phyloP scores from a whole-genome alignment of 345 rosid genomes.

The Lagerstroemia speciosa region DNA sequence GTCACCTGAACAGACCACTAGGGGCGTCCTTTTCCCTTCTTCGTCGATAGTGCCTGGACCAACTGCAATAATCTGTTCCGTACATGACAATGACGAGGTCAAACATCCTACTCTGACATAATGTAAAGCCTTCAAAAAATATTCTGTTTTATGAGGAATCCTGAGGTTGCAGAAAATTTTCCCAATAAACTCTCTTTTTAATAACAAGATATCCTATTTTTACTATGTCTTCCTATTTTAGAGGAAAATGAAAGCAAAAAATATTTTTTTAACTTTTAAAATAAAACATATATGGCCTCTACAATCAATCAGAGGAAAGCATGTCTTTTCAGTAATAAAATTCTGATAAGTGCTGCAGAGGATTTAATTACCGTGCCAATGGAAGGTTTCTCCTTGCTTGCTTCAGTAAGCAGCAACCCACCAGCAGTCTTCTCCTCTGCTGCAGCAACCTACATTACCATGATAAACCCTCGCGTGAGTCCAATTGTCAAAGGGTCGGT shows the following conservation, averaged over 20 bases:
- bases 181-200: neutral
- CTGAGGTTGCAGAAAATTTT: neutral
- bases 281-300: too few species aligned
- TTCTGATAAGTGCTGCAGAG: neutral
- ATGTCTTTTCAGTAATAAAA: neutral
- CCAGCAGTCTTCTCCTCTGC: slow-evolving; percentile 96
- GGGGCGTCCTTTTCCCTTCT: slow-evolving; percentile 53
- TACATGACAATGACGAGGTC: neutral
- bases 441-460: slow-evolving; percentile 54
- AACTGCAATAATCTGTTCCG: slow-evolving; percentile 62
- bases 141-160: neutral
- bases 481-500: neutral
- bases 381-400: slow-evolving; percentile 88
- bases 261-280: too few species aligned
- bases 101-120: neutral
- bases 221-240: too few species aligned
- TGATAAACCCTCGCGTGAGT: neutral
- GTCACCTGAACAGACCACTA: slow-evolving; percentile 49
- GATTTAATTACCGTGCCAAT: slow-evolving; percentile 51
- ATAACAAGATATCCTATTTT: neutral
- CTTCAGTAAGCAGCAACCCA: slow-evolving; percentile 76
- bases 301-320: neutral
- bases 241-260: too few species aligned
- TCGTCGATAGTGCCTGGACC: slow-evolving; percentile 83
- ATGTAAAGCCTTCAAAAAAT: neutral